Conservation (phyloP, 2,329 filamentous ascomycete genomes). For the Botrytis deweyae region DNA sequence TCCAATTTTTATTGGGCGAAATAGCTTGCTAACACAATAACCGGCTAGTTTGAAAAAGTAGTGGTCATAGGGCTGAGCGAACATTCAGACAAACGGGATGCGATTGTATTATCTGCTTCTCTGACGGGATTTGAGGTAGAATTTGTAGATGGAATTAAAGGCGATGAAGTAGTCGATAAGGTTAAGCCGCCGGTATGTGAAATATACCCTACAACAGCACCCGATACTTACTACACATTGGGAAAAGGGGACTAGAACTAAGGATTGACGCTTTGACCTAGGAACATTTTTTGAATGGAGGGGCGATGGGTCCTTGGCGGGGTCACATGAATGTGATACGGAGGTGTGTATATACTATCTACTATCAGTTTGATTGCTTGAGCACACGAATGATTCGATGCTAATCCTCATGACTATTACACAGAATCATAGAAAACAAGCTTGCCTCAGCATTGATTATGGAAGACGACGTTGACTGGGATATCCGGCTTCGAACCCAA, state of each 20-base stretch:
- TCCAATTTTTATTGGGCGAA: background rate
- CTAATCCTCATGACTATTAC: slow-evolving; percentile 19
- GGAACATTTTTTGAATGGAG: slow-evolving; percentile 15
- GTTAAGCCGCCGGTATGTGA: slow-evolving; percentile 40
- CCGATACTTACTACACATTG: background rate
- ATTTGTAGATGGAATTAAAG: slow-evolving; percentile 46
- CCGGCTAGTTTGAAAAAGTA: slow-evolving; percentile 44
- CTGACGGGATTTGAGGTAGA: slow-evolving; percentile 46
- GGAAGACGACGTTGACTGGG: slow-evolving; percentile 48
- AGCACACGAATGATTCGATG: background rate
- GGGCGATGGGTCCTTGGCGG: slow-evolving; percentile 45
- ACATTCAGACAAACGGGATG: slow-evolving; percentile 50
- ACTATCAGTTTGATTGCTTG: background rate
- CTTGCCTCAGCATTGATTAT: slow-evolving; percentile 43
- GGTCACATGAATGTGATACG: slow-evolving; percentile 43
- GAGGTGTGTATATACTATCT: slow-evolving; percentile 25
- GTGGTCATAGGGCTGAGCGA: slow-evolving; percentile 48
- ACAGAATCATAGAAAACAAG: slow-evolving; percentile 25
- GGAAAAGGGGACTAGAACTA: background rate
- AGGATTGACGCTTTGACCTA: slow-evolving; percentile 1
- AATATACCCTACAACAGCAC: background rate
- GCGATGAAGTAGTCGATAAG: slow-evolving; percentile 44
- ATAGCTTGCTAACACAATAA: background rate
- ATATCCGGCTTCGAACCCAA: slow-evolving; percentile 41
- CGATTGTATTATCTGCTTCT: slow-evolving; percentile 45